Evolutionary conservation across 768 basidiomycete genomes (phyloP), one percentile per base, ranked within the genome.

Genomic region (Pleurotus cornucopiae): DNA sequence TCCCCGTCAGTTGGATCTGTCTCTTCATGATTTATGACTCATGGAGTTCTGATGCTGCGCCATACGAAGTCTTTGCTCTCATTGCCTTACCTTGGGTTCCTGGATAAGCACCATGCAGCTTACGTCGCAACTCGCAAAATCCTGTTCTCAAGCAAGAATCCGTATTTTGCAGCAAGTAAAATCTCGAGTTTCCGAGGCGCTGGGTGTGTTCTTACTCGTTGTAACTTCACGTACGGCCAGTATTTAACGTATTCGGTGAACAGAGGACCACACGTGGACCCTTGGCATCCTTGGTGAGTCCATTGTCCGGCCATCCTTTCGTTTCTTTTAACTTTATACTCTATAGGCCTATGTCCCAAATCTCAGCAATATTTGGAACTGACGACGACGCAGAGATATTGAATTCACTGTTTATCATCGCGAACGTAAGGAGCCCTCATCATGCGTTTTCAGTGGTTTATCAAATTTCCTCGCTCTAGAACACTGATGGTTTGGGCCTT

Each of bases 11-110:
- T 66, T 3, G 11, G 3, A 2, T 38, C 3, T 37, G 16, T 18
- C 14, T 46, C 25, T 47, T 37, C 25, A 13, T 34, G 18, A 49
- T 39, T 44, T 7, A 16, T n/a, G 14, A 44, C 44, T 38, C 20
- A 21, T 7, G 14, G 11, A 5, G 38, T 18, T 41, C 49, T 26
- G 14, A 23, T 6, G 43, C 13, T 18, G 47, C 41, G 18, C 1
- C 59, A 2, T 34, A 11, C 30, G 30, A 34, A 90, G 88, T 88
- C 88, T 0, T 72, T 91, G n/a, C 69, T 91, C 20, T 86, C 89
- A 0, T 75, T 91, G 34, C 89, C 89, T 9, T 91, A 91, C 64
- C 79, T 91, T 21, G 88, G 88, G 1, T 91, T 91, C 70, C 70
- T 91, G 55, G 76, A 85, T 41, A 87, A 75, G 62, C 64, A 68